These are phyloP conservation scores for Rhynchospora breviuscula DNA, from an alignment of 176 grass and related monocot genomes.

Conservation along the genomic window DNA sequence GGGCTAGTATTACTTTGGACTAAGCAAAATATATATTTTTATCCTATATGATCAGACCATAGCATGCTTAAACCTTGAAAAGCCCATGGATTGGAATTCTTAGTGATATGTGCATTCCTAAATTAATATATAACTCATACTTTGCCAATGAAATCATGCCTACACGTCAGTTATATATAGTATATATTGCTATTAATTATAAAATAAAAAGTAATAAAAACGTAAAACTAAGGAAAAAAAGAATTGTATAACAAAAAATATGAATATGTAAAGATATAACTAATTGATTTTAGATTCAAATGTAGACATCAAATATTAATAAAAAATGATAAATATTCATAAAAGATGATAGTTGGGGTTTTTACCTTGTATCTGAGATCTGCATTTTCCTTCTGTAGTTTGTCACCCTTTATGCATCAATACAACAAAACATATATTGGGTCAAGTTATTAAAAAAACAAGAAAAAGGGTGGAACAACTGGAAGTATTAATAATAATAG, in stretches of 20 bases:
- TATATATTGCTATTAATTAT: background rate
- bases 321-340: background rate
- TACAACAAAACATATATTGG: background rate
- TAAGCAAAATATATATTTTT: background rate
- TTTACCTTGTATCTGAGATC: conserved; percentile 62
- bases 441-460: background rate
- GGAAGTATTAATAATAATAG: background rate
- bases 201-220: no score
- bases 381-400: conserved; percentile 61
- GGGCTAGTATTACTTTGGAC: no score
- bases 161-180: background rate
- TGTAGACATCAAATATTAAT: background rate
- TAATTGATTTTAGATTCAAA: background rate
- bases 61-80: background rate
- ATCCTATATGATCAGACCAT: background rate
- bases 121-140: no score
- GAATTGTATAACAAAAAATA: background rate
- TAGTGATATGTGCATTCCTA: background rate
- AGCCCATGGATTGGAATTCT: background rate
- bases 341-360: background rate
- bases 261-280: background rate
- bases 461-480: background rate
- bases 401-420: conserved; percentile 36
- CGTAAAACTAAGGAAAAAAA: background rate
- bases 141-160: background rate